Base-by-base conservation (phyloP, 2,329 filamentous ascomycete species). In the Scedosporium dehoogii region DNA sequence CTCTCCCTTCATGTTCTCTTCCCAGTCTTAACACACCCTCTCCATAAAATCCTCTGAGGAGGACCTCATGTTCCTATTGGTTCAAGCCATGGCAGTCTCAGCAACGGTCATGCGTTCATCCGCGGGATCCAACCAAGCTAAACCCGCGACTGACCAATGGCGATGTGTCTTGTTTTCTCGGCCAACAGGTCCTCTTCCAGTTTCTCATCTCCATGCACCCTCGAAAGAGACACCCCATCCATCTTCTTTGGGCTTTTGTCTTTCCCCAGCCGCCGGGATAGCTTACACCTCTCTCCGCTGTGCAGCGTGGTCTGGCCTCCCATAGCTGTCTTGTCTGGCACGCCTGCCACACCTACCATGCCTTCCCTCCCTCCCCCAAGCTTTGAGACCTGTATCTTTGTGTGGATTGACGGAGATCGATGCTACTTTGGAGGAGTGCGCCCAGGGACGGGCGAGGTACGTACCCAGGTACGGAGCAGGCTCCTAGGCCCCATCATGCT, bases 31-130 rank as follows among this genome's bases (percentile, higher is more conserved):
- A 41, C 59, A 61, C 59, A 55, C 46, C 46, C 46, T 61, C 46
- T 38, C 51, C 25, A 25, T 18, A 27, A 51, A 56, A 48, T 25
- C 29, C 48, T 61, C 44, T 42, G 48, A 42, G 27, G 27, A 55
- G 33, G 27, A 23, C 59, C 41, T 51, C 29, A 16, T 10, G 29
- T 48, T 55, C 42, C 46, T 48, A 56, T 61, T 61, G 59, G 59
- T 33, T 38, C 18, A 23, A 33, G 14, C 48, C 10, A 41, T 41
- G 29, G 25, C 16, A 61, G 59, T 29, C 27, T 41, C 59, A 55
- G 29, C 48, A 38, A 55, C 48, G 59, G 59, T 41, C 21, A 61
- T 55, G 59, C 59, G 48, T 61, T 56, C 59, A 56, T 42, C 59
- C 59, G 59, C 18, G 41, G 42, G 33, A 61, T 38, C 38, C 48